A percentile compares a stretch with the other conserved stretches of the same genome.
These are phyloP conservation scores for Ensete glaucum DNA, from an alignment of 176 grass and related monocot species.

Conservation along the genomic window DNA sequence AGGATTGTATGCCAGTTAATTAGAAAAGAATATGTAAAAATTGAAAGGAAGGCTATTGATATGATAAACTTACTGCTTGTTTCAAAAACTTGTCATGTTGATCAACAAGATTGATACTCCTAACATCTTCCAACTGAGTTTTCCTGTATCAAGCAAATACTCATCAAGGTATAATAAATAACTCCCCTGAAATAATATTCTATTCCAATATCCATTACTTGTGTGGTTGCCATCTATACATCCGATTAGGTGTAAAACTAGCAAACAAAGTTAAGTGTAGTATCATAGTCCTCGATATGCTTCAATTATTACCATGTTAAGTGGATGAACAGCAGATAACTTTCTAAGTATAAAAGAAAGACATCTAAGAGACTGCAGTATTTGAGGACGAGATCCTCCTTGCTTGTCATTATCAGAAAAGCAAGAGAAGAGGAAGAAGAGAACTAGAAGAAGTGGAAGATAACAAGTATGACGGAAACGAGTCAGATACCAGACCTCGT, in stretches of 20 bases:
- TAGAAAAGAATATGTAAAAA: background rate
- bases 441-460: too few species aligned
- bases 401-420: too few species aligned
- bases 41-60: background rate
- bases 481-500: too few species aligned
- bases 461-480: too few species aligned
- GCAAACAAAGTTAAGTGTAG: background rate
- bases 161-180: background rate
- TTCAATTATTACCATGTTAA: background rate
- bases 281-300: background rate
- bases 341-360: background rate
- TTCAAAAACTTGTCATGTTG: background rate
- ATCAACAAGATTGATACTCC: background rate
- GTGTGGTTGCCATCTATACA: background rate
- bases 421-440: too few species aligned
- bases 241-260: background rate
- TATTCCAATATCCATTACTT: background rate
- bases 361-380: background rate
- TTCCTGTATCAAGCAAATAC: conserved; percentile 15
- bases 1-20: background rate
- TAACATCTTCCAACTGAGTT: conserved; percentile 1
- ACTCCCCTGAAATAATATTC: background rate
- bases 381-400: too few species aligned
- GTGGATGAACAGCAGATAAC: background rate
- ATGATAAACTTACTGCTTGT: conserved; percentile 17